Percentiles rank a stretch among this genome's conserved stretches.
These are phyloP conservation scores for Xylariaceae sp. DNA, from an alignment of 2,329 filamentous ascomycete genomes.

Conservation along the genomic window DNA sequence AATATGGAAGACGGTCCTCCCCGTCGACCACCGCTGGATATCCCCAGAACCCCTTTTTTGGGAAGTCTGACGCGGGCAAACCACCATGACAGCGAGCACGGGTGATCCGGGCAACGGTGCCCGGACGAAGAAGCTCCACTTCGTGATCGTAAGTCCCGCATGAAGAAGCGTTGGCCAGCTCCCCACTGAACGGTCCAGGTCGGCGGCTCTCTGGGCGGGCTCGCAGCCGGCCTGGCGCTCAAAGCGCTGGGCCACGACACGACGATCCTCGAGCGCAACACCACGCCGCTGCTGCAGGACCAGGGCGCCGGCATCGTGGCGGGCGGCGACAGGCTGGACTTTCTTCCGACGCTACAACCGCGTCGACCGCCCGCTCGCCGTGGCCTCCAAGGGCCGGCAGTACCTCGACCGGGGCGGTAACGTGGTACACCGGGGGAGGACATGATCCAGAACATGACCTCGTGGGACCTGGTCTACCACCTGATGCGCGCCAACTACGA, in stretches of 20 bases:
- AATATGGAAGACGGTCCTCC: no score
- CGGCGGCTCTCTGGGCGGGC: conserved; percentile 34
- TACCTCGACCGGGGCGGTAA: conserved; percentile 27
- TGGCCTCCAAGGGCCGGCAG: conserved; percentile 23
- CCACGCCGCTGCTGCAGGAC: conserved; percentile 34
- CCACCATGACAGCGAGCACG: no score
- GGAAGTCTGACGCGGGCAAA: no score
- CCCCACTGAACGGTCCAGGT: conserved; percentile 19
- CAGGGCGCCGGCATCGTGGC: conserved; percentile 42
- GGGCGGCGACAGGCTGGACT: conserved; percentile 33
- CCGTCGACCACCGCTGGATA: no score
- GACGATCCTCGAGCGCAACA: conserved; percentile 36
- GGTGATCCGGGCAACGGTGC: no score
- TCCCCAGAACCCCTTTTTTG: no score
- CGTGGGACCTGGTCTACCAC: conserved; percentile 39
- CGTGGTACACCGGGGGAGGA: conserved; percentile 25
- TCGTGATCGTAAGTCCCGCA: conserved; percentile 17
- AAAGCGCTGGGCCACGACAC: conserved; percentile 33
- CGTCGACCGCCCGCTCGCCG: conserved; percentile 25
- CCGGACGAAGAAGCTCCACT: conserved; percentile 20
- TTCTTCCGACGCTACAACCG: conserved; percentile 34
- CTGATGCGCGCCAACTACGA: conserved; percentile 38
- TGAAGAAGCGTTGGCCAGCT: neutral
- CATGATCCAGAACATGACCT: conserved; percentile 36
- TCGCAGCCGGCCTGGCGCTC: conserved; percentile 31